Percentiles rank a stretch among this genome's conserved stretches.
phyloP scores from a whole-genome alignment of 2,329 filamentous ascomycete species.

The Lizonia empirigonia region DNA sequence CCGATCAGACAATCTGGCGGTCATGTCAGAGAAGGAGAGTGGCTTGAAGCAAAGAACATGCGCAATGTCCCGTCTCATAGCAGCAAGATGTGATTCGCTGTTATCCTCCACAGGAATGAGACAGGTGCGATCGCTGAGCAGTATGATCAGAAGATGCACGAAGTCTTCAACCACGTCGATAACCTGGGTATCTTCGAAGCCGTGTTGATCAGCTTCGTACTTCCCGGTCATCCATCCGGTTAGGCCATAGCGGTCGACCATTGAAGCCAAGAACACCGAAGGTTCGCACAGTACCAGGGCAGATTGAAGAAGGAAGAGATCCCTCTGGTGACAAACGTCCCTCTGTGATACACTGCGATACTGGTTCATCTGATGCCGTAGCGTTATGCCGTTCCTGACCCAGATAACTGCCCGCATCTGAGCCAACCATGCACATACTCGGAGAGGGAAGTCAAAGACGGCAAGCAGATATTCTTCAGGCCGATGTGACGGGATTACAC shows the following conservation, averaged over 20 bases:
- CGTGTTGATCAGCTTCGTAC: conserved; percentile 68
- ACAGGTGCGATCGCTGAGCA: conserved; percentile 86
- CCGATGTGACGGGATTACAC: conserved; percentile 61
- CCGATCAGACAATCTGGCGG: conserved; percentile 82
- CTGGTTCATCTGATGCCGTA: conserved; percentile 91
- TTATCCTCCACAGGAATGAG: conserved; percentile 73
- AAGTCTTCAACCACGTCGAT: conserved; percentile 96
- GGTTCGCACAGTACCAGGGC: conserved; percentile 86
- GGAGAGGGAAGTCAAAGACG: conserved; percentile 88
- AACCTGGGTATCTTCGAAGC: conserved; percentile 85
- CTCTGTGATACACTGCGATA: conserved; percentile 88
- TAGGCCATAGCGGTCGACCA: conserved; percentile 91
- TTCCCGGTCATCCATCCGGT: conserved; percentile 83
- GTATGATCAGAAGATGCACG: conserved; percentile 87
- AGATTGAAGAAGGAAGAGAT: conserved; percentile 91
- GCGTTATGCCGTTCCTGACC: conserved; percentile 95
- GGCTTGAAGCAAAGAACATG: conserved; percentile 97
- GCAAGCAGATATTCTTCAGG: conserved; percentile 83
- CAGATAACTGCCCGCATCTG: conserved; percentile 99
- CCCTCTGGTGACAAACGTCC: conserved; percentile 91
- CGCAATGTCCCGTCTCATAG: conserved; percentile 85
- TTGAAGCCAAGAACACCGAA: conserved; percentile 81
- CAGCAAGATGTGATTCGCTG: conserved; percentile 66
- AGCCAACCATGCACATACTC: conserved; percentile 93
- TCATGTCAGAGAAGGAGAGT: conserved; percentile 91